These are phyloP conservation scores for Collybiopsis luxurians DNA, from an alignment of 768 basidiomycete species.

Conservation along the genomic window DNA sequence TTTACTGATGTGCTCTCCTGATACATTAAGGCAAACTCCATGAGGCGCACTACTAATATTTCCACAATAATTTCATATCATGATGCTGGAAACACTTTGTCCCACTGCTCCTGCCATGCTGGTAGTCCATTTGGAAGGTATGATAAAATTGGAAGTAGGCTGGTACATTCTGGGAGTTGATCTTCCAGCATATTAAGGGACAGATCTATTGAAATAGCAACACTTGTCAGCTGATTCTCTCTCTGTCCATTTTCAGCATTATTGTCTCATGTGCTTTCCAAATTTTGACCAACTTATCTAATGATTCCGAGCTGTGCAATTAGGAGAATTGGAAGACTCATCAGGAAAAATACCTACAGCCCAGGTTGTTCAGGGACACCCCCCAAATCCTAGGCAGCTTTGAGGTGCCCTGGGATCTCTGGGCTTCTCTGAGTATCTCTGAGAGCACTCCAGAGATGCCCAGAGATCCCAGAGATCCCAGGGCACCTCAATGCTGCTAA, in stretches of 20 bases:
- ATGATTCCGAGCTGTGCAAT: constrained; percentile 2
- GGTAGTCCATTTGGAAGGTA: background rate
- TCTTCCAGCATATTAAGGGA: background rate
- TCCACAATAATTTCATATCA: background rate
- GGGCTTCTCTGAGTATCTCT: too few species aligned
- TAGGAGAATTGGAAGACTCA: constrained; percentile 6
- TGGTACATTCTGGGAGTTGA: background rate
- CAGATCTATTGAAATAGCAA: background rate
- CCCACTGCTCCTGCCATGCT: background rate
- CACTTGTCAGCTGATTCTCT: background rate
- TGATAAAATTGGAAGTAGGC: background rate
- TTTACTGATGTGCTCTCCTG: background rate
- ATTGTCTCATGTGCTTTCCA: background rate
- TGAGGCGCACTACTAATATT: background rate
- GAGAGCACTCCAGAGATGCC: too few species aligned
- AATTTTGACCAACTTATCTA: background rate
- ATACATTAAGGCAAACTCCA: background rate
- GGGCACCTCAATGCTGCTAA: too few species aligned
- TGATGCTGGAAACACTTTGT: background rate
- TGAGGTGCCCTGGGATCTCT: too few species aligned
- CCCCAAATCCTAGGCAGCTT: too few species aligned
- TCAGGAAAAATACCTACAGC: background rate
- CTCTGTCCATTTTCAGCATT: background rate
- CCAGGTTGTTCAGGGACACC: too few species aligned
- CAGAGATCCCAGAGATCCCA: too few species aligned